A percentile compares a stretch with the other conserved stretches of the same genome.
Evolutionary conservation across 1,139 yeast species (phyloP).

Genomic region (Meyerozyma guilliermondii): DNA sequence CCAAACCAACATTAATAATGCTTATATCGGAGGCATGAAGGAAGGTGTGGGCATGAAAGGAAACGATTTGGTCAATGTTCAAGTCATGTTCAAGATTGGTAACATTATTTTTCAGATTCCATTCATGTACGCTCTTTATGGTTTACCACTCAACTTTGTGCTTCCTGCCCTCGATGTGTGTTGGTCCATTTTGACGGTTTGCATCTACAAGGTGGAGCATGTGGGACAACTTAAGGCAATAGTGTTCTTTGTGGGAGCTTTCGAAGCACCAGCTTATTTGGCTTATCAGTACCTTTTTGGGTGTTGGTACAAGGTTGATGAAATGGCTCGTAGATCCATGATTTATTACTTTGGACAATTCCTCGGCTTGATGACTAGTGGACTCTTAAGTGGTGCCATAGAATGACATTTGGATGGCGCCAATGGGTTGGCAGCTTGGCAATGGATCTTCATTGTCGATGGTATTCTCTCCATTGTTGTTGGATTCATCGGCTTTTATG

Average conservation of each 20-base stretch:
- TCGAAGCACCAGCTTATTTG: constrained; percentile 58
- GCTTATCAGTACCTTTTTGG: constrained; percentile 60
- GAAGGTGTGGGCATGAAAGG: constrained; percentile 57
- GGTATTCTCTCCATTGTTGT: constrained; percentile 56
- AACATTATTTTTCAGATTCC: constrained; percentile 53
- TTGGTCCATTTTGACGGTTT: constrained; percentile 65
- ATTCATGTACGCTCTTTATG: constrained; percentile 39
- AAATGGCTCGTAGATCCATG: constrained; percentile 56
- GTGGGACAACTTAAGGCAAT: constrained; percentile 49
- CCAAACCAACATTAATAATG: constrained; percentile 54
- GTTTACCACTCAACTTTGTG: constrained; percentile 49
- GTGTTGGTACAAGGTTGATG: constrained; percentile 53
- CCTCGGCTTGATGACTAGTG: constrained; percentile 58
- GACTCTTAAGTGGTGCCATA: constrained; percentile 60
- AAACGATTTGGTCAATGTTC: constrained; percentile 61
- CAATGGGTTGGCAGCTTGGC: constrained; percentile 57
- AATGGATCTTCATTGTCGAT: constrained; percentile 71
- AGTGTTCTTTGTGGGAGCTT: constrained; percentile 57
- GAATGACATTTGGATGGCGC: constrained; percentile 42
- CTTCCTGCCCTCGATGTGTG: constrained; percentile 55
- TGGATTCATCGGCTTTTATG: constrained; percentile 56
- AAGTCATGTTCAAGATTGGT: constrained; percentile 54
- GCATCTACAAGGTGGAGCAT: constrained; percentile 42
- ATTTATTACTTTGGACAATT: constrained; percentile 57
- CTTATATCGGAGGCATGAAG: constrained; percentile 65